A percentile compares a stretch with the other conserved stretches of the same genome.
Conservation (phyloP, 2,329 filamentous ascomycete genomes). For the Scedosporium boydii region DNA sequence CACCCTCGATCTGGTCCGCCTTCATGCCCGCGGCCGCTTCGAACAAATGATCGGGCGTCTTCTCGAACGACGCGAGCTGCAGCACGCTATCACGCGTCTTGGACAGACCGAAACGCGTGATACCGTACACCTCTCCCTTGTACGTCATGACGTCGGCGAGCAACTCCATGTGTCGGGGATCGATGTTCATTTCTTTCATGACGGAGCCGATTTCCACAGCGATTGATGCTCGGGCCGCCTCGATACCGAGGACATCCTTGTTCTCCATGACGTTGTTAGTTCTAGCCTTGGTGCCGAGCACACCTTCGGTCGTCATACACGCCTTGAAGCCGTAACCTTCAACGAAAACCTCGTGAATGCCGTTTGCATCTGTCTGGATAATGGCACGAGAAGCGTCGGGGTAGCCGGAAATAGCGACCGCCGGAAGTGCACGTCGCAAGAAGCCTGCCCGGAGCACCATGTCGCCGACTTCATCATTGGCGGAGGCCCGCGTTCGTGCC, state of each 20-base stretch:
- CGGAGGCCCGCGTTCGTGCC: conserved; percentile 32
- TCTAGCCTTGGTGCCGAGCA: conserved; percentile 64
- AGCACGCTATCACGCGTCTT: conserved; percentile 95
- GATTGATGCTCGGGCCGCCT: conserved; percentile 85
- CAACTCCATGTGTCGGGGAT: conserved; percentile 95
- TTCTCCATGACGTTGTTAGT: conserved; percentile 91
- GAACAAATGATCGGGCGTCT: conserved; percentile 95
- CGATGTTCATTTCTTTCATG: conserved; percentile 92
- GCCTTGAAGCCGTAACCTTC: conserved; percentile 86
- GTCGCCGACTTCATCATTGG: conserved; percentile 27
- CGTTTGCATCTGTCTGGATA: conserved; percentile 68
- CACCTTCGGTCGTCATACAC: conserved; percentile 90
- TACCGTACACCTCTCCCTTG: conserved; percentile 93
- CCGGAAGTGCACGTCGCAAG: conserved; percentile 71
- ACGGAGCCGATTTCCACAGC: conserved; percentile 79
- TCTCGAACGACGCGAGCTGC: conserved; percentile 92
- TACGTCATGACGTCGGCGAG: conserved; percentile 98
- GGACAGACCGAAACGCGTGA: conserved; percentile 88
- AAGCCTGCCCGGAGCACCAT: conserved; percentile 73
- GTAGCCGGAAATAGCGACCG: conserved; percentile 84
- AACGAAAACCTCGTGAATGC: conserved; percentile 67
- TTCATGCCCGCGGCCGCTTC: conserved; percentile 90
- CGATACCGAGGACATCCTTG: conserved; percentile 80
- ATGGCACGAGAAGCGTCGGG: conserved; percentile 78
- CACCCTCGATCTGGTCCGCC: conserved; percentile 83